These are phyloP conservation scores for Cordyceps cateniannulata DNA, from an alignment of 2,329 filamentous ascomycete species.

Conservation along the genomic window DNA sequence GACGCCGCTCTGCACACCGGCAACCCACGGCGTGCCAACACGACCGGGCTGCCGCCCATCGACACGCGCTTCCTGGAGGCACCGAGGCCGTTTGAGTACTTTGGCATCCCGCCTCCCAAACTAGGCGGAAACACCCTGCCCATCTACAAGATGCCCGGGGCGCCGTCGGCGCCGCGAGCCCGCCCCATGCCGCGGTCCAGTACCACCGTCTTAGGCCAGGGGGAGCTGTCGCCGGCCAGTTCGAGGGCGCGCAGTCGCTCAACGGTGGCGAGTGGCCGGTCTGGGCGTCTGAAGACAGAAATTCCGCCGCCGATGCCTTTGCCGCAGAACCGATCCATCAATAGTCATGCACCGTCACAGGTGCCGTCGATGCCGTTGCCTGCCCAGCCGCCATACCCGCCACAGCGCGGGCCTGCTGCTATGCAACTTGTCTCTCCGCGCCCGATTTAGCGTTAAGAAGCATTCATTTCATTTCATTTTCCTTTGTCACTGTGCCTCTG, in stretches of 20 bases:
- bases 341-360: slow-evolving; percentile 1
- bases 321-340: slow-evolving; percentile 12
- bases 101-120: slow-evolving; percentile 12
- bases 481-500: not conserved
- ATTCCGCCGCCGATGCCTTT: slow-evolving; percentile 15
- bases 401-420: not conserved
- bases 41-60: slow-evolving; percentile 65
- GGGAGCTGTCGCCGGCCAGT: not conserved
- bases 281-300: not conserved
- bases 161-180: not conserved
- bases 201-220: not conserved
- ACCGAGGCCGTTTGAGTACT: slow-evolving; percentile 31
- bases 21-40: slow-evolving; percentile 1
- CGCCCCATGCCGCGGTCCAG: not conserved
- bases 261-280: not conserved
- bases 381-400: not conserved
- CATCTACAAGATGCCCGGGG: not conserved
- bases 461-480: not conserved
- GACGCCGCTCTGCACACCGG: slow-evolving; percentile 15
- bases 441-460: not conserved
- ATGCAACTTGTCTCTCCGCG: not conserved
- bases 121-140: slow-evolving; percentile 33
- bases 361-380: not conserved
- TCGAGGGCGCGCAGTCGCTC: slow-evolving; percentile 7
- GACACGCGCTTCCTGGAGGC: slow-evolving; percentile 56